Evolutionary conservation across 1,284 basidiomycete species (phyloP).

Genomic region (Flammula alnicola): DNA sequence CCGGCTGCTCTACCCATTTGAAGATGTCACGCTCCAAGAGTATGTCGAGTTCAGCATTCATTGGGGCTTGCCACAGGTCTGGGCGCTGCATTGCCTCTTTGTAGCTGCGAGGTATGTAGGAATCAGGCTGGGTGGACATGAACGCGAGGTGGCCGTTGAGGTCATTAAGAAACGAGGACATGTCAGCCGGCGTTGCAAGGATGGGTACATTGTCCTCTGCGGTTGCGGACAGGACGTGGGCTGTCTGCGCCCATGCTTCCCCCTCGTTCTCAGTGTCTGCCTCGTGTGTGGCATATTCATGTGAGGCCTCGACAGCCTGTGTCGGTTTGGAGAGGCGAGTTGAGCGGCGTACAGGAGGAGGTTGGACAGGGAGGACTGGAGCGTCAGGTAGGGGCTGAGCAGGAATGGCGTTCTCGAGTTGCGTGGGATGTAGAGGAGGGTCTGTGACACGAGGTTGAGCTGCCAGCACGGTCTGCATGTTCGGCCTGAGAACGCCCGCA

Average conservation of each 20-base stretch:
- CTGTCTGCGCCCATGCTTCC: background rate
- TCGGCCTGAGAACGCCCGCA: background rate
- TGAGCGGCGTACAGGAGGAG: background rate
- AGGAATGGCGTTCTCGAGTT: background rate
- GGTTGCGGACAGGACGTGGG: background rate
- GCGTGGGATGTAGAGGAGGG: background rate
- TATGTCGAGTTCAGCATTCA: constrained; percentile 3
- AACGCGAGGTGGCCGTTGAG: background rate
- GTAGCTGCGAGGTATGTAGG: constrained; percentile 1
- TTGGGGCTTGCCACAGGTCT: background rate
- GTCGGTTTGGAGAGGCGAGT: background rate
- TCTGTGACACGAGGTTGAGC: background rate
- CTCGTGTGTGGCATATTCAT: background rate
- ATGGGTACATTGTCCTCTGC: background rate
- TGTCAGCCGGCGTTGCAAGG: background rate
- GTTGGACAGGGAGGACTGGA: background rate
- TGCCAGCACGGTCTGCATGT: background rate
- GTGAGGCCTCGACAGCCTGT: background rate
- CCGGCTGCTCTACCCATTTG: background rate
- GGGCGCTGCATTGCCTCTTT: constrained; percentile 1
- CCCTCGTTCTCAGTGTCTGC: background rate
- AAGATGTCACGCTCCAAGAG: background rate
- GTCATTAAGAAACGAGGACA: background rate
- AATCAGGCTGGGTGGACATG: background rate
- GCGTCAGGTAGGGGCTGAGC: background rate